Evolutionary conservation across 108 stramenopile genomes (phyloP).

Genomic region (Nitzschia putrida): DNA sequence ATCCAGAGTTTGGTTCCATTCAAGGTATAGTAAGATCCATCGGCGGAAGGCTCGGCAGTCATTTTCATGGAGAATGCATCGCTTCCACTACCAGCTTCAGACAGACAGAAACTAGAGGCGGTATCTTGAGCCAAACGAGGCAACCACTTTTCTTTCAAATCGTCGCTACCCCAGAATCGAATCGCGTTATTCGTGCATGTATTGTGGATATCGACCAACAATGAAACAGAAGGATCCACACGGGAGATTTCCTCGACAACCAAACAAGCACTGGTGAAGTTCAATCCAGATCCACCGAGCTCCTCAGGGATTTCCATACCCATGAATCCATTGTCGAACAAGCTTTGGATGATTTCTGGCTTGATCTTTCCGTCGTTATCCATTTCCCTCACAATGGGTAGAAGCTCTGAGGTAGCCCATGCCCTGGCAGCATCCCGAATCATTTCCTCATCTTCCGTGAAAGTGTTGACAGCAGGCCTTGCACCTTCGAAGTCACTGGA

Average conservation of each 20-base stretch:
- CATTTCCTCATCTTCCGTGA: slow-evolving; percentile 84
- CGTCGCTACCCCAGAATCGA: slow-evolving; percentile 85
- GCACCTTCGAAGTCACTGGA: too few species aligned
- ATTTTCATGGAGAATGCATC: slow-evolving; percentile 96
- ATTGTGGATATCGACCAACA: slow-evolving; percentile 94
- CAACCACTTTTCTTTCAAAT: slow-evolving; percentile 77
- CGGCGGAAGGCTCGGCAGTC: slow-evolving; percentile 56
- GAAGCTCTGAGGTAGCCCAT: slow-evolving; percentile 71
- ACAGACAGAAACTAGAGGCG: slow-evolving; percentile 90
- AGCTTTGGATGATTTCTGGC: slow-evolving; percentile 60
- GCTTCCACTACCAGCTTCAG: slow-evolving; percentile 84
- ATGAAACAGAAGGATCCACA: slow-evolving; percentile 89
- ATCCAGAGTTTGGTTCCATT: slow-evolving; percentile 95
- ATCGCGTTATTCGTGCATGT: slow-evolving; percentile 95
- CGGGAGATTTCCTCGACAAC: slow-evolving; percentile 92
- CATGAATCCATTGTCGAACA: slow-evolving; percentile 93
- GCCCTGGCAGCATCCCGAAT: slow-evolving; percentile 55
- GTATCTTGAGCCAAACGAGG: slow-evolving; percentile 83
- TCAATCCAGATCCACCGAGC: slow-evolving; percentile 81
- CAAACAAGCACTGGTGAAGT: slow-evolving; percentile 87
- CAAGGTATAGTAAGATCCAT: slow-evolving; percentile 81
- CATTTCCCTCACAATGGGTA: slow-evolving; percentile 88
- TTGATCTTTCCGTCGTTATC: slow-evolving; percentile 71
- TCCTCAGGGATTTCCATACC: slow-evolving; percentile 87
- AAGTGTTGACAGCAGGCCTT: slow-evolving; percentile 47